Percentiles rank a stretch among this genome's conserved stretches.
phyloP scores from a whole-genome alignment of 495 filamentous ascomycete genomes.

The Penicillium herquei region DNA sequence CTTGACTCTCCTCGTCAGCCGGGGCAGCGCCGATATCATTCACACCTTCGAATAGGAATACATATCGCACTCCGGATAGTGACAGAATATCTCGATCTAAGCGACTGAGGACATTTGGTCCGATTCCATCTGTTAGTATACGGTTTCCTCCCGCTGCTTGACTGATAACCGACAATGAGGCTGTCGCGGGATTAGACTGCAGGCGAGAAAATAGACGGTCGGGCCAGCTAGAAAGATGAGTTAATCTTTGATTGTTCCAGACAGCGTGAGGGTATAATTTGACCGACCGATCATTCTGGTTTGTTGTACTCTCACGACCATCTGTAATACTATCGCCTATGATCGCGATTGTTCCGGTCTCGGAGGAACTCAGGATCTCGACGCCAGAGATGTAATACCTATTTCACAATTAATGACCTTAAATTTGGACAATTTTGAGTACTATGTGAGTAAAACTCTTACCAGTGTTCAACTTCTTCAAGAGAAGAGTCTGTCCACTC shows the following conservation, averaged over 20 bases:
- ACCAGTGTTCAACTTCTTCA: slow-evolving; percentile 31
- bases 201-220: slow-evolving; percentile 60
- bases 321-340: slow-evolving; percentile 77
- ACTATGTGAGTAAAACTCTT: not conserved
- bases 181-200: slow-evolving; percentile 43
- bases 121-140: slow-evolving; percentile 60
- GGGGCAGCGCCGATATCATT: slow-evolving; percentile 66
- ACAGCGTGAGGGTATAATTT: not conserved
- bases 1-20: slow-evolving; percentile 46
- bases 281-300: slow-evolving; percentile 59
- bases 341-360: slow-evolving; percentile 52
- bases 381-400: slow-evolving; percentile 63
- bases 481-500: slow-evolving; percentile 42
- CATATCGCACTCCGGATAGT: slow-evolving; percentile 56
- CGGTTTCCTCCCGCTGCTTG: slow-evolving; percentile 75
- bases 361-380: slow-evolving; percentile 52
- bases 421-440: not conserved
- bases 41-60: slow-evolving; percentile 70
- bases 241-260: not conserved
- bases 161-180: slow-evolving; percentile 58
- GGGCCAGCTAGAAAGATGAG: slow-evolving; percentile 51
- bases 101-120: slow-evolving; percentile 59
- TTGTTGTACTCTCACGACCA: slow-evolving; percentile 61
- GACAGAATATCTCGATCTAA: slow-evolving; percentile 64
- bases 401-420: not conserved